These are phyloP conservation scores for Ramaria sp. DNA, from an alignment of 768 basidiomycete genomes.

Conservation along the genomic window DNA sequence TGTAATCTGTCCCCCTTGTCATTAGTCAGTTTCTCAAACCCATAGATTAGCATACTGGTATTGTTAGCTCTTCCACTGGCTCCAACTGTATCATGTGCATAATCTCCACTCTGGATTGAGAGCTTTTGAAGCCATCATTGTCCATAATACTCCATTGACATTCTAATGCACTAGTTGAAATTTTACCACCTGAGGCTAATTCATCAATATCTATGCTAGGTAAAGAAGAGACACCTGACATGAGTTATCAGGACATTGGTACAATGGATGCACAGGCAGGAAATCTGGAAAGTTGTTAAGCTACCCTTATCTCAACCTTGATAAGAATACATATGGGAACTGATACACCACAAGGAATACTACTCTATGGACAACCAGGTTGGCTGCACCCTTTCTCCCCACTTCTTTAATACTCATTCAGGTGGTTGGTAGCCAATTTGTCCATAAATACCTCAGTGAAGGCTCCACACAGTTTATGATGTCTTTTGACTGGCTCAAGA, in stretches of 20 bases:
- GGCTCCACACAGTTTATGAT: conserved; percentile 99
- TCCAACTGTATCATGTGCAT: conserved; percentile 97
- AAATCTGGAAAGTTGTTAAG: conserved; percentile 97
- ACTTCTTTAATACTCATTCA: conserved; percentile 18
- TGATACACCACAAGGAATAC: conserved; percentile 93
- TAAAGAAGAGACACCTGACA: conserved; percentile 90
- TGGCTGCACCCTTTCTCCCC: conserved; percentile 13
- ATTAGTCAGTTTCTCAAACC: conserved; percentile 99
- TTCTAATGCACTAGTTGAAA: conserved; percentile 97
- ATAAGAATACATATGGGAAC: conserved; percentile 99
- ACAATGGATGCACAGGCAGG: conserved; percentile 98
- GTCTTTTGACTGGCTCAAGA: conserved; percentile 97
- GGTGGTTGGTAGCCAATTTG: conserved; percentile 96
- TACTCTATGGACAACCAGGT: conserved; percentile 97
- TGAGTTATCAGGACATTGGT: too few relatives aligned
- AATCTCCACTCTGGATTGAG: too few relatives aligned
- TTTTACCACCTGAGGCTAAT: conserved; percentile 91
- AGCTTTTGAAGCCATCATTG: conserved; percentile 92
- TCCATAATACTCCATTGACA: conserved; percentile 98
- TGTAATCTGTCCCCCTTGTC: conserved; percentile 96
- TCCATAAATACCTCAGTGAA: conserved; percentile 98
- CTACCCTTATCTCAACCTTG: conserved; percentile 94
- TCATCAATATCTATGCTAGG: conserved; percentile 93
- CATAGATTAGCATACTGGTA: conserved; percentile 94
- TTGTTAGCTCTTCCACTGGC: conserved; percentile 95